Percentiles rank a stretch among this genome's conserved stretches.
Evolutionary conservation across 257 asterid species (phyloP).

Genomic region (Apocynum venetum): DNA sequence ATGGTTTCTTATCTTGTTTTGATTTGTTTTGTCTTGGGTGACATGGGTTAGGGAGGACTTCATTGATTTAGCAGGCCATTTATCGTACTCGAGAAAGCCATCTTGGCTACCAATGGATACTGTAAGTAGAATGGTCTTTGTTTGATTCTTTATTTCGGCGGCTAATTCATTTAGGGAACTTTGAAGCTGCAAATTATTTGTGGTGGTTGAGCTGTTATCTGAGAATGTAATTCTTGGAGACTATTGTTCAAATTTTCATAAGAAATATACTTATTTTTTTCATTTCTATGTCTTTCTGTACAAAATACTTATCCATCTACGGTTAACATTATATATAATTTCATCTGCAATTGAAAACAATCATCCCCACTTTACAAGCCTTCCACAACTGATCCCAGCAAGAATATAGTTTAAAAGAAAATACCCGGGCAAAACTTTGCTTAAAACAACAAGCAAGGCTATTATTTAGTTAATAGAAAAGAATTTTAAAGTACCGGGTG

Average conservation of each 20-base stretch:
- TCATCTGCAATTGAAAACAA: neutral
- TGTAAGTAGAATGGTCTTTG: slow-evolving; percentile 42
- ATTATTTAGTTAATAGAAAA: neutral
- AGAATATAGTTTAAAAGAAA: neutral
- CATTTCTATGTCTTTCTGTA: neutral
- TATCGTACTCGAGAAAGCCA: slow-evolving; percentile 55
- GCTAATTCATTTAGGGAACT: neutral
- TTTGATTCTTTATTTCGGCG: slow-evolving; percentile 1
- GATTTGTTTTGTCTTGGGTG: slow-evolving; percentile 21
- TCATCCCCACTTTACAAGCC: neutral
- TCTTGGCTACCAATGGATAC: slow-evolving; percentile 78
- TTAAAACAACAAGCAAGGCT: neutral
- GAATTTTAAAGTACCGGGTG: neutral
- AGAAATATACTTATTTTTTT: neutral
- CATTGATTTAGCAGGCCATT: slow-evolving; percentile 36
- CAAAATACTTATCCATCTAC: neutral
- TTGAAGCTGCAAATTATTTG: neutral
- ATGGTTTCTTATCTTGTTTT: slow-evolving; percentile 9
- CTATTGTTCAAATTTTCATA: neutral
- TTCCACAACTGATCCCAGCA: neutral
- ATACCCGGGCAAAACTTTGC: neutral
- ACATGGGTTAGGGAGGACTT: slow-evolving; percentile 51
- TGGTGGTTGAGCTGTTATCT: slow-evolving; percentile 5
- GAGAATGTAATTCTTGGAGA: neutral
- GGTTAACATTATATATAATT: neutral